These are phyloP conservation scores for Salpingoeca rosetta DNA, from an alignment of 78 protist species.

Conservation along the genomic window DNA sequence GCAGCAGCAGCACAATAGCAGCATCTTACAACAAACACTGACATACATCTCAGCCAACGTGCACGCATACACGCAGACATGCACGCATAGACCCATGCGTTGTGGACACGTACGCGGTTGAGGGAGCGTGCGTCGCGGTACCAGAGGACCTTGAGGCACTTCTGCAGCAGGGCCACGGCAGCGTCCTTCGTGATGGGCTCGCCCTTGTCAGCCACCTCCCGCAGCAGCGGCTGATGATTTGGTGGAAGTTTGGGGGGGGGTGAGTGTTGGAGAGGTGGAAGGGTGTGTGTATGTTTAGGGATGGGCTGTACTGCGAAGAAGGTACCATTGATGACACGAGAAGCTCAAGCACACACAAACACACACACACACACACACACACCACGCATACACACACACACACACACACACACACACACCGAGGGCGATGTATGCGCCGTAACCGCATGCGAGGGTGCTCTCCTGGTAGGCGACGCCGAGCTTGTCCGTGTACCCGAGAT, in stretches of 20 bases:
- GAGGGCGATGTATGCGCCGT: constrained; percentile 75
- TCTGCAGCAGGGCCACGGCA: constrained; percentile 49
- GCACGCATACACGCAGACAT: background rate
- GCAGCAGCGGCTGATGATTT: constrained; percentile 1
- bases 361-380: no score
- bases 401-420: no score
- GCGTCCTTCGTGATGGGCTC: constrained; percentile 39
- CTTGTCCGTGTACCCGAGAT: constrained; percentile 28
- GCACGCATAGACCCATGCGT: background rate
- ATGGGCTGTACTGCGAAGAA: background rate
- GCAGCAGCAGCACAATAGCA: no score
- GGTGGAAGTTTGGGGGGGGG: no score
- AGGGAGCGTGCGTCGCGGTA: constrained; percentile 82
- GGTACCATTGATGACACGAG: background rate
- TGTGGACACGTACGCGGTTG: constrained; percentile 34
- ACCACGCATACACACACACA: no score
- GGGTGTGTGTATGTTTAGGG: background rate
- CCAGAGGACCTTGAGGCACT: constrained; percentile 67
- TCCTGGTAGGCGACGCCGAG: constrained; percentile 21
- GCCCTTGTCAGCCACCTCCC: constrained; percentile 1
- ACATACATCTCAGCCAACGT: no score
- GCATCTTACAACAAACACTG: no score
- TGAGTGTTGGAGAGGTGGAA: background rate
- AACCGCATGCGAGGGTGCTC: constrained; percentile 65
- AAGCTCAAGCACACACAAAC: no score